A percentile compares a stretch with the other conserved stretches of the same genome.
These are phyloP conservation scores for Claviceps spartinae DNA, from an alignment of 2,329 filamentous ascomycete genomes.

Conservation along the genomic window DNA sequence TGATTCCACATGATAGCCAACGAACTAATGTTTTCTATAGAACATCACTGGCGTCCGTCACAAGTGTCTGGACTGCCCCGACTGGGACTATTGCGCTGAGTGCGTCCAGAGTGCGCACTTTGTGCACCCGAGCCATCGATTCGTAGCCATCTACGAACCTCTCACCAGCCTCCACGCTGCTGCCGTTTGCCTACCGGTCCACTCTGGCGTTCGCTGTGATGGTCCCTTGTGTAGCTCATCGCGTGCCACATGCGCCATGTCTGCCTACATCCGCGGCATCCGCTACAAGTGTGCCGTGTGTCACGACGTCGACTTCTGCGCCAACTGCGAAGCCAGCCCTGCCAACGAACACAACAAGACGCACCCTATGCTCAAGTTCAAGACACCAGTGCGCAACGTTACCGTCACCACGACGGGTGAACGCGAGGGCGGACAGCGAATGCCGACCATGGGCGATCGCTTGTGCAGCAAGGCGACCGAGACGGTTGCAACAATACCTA, in stretches of 20 bases:
- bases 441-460: slow-evolving; percentile 60
- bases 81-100: slow-evolving; percentile 85
- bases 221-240: slow-evolving; percentile 64
- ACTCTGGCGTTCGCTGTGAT: slow-evolving; percentile 86
- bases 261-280: slow-evolving; percentile 67
- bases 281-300: slow-evolving; percentile 98
- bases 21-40: slow-evolving; percentile 11
- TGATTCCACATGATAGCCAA: no score
- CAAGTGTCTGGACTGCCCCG: slow-evolving; percentile 93
- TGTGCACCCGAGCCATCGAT: slow-evolving; percentile 73
- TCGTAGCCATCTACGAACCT: slow-evolving; percentile 74
- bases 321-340: slow-evolving; percentile 80
- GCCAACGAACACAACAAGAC: slow-evolving; percentile 79
- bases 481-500: slow-evolving; percentile 26
- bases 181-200: slow-evolving; percentile 30
- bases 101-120: slow-evolving; percentile 56
- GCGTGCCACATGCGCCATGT: slow-evolving; percentile 27
- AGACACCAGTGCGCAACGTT: slow-evolving; percentile 78
- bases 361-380: slow-evolving; percentile 96
- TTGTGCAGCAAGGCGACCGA: slow-evolving; percentile 34
- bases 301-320: slow-evolving; percentile 89
- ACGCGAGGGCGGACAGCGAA: slow-evolving; percentile 49
- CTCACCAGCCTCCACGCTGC: slow-evolving; percentile 23
- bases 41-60: slow-evolving; percentile 79
- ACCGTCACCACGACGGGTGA: slow-evolving; percentile 77